Base-by-base conservation (phyloP, 441 rosid genomes). In the Populus tomentosa region DNA sequence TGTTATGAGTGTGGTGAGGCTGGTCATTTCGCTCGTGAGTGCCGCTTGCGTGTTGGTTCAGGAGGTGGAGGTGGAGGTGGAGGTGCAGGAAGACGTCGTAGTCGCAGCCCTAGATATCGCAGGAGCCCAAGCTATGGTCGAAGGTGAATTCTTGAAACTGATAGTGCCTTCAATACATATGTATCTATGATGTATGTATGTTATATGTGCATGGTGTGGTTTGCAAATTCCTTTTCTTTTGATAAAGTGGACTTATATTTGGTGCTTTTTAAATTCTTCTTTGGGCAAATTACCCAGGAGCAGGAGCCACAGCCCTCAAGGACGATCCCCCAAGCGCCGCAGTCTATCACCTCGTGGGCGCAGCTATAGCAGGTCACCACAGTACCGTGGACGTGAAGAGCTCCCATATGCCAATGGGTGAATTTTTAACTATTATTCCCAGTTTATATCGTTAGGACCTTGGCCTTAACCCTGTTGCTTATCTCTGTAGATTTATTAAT, bases 1-100 rank as follows among this genome's bases (percentile, higher is more conserved):
- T 96, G 99, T 81, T 96, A 92, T 69, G 98, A 94, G 77, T 96
- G 99, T 78, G 99, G 99, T 42, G 97, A 94, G 56, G 56, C 91
- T 67, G 99, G 99, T 38, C 99, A 96, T 80, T 96, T 96, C 85
- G 99, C 99, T 5, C 86, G 98, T 20, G 99, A 96, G 78, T 96
- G 99, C 72, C 93, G 89, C 33, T 53, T 53, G 18, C 90, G 89
- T 5, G 73, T 72, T 82, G 91, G 94, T 36, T 87, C 90, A 14
- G 88, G 91, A 21, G 92, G 92, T 68, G 92, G 89, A 14, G 40
- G 40, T 36, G 40, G 40, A 6, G 40, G 40, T 6, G 56, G 91
- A 70, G 92, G 88, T n/a, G 77, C 82, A 81, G 91, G 92, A 75
- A 85, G 97, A 68, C 89, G 84, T 71, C 88, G 94, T 67, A 94